Conservation (phyloP, 139 green algal species). For the Astrephomene gubernaculifera region DNA sequence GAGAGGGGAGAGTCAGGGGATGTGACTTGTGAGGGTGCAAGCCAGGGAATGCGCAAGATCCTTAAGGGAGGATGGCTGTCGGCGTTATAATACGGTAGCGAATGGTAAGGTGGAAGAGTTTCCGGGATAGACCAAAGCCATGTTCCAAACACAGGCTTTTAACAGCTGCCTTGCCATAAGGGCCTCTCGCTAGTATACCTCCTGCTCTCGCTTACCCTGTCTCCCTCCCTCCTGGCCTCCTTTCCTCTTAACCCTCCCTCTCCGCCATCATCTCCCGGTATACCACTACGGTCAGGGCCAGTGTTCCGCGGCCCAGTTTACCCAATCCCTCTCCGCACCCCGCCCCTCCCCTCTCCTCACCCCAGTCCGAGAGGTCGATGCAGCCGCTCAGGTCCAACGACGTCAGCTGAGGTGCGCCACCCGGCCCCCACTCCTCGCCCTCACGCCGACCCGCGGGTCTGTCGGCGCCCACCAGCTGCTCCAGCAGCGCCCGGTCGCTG, state of each 20-base stretch:
- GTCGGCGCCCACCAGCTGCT: neutral
- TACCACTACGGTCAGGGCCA: neutral
- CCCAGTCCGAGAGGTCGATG: constrained; percentile 39
- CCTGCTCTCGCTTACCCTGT: neutral
- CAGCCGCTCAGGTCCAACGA: constrained; percentile 37
- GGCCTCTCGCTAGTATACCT: neutral
- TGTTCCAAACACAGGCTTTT: too few species aligned
- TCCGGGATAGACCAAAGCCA: too few species aligned
- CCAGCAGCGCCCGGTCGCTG: constrained; percentile 7
- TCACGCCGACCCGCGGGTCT: neutral
- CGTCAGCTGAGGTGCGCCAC: neutral
- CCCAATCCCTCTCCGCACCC: too few species aligned
- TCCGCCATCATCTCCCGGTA: neutral
- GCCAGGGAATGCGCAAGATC: neutral
- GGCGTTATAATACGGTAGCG: too few species aligned
- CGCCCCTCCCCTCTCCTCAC: neutral
- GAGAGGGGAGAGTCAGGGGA: too few species aligned
- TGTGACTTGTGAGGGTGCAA: neutral
- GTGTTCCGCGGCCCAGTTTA: too few species aligned
- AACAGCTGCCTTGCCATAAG: too few species aligned
- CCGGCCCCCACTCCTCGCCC: neutral
- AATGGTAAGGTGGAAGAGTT: too few species aligned
- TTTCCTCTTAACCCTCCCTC: neutral
- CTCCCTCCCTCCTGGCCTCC: neutral
- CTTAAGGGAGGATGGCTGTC: neutral